A percentile compares a stretch with the other conserved stretches of the same genome.
Evolutionary conservation across 331 rosid species (phyloP).

Genomic region (Acacia concinna): DNA sequence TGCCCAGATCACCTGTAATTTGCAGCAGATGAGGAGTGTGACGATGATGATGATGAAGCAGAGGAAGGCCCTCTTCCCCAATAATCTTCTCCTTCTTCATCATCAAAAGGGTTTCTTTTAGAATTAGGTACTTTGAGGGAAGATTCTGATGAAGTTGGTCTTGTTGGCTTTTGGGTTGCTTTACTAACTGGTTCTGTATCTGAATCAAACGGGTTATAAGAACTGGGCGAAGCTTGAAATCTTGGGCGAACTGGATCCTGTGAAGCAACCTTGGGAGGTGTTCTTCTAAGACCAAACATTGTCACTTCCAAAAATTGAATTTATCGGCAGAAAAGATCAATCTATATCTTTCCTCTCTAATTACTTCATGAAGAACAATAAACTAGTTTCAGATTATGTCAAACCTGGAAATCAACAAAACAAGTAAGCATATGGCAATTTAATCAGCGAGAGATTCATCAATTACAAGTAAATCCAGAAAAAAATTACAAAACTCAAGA

Average conservation of each 20-base stretch:
- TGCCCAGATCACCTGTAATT: neutral
- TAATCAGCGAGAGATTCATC: no score
- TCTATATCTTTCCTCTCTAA: neutral
- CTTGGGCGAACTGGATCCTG: neutral
- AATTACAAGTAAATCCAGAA: no score
- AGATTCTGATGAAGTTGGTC: neutral
- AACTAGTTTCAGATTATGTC: neutral
- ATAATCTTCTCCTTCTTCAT: neutral
- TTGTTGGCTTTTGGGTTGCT: neutral
- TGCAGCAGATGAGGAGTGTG: neutral
- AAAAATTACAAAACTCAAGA: neutral
- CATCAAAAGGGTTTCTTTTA: neutral
- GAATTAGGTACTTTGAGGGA: neutral
- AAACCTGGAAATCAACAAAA: neutral
- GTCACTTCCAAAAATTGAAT: neutral
- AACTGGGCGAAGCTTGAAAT: neutral
- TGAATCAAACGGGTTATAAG: neutral
- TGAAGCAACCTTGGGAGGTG: neutral
- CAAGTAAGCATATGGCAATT: neutral
- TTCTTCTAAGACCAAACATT: neutral
- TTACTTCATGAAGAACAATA: neutral
- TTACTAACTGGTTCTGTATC: neutral
- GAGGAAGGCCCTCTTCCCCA: neutral
- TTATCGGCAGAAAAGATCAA: neutral
- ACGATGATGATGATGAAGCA: neutral